Percentiles rank a stretch among this genome's conserved stretches.
Conservation (phyloP, 2,329 filamentous ascomycete species). For the Phialophora chinensis region DNA sequence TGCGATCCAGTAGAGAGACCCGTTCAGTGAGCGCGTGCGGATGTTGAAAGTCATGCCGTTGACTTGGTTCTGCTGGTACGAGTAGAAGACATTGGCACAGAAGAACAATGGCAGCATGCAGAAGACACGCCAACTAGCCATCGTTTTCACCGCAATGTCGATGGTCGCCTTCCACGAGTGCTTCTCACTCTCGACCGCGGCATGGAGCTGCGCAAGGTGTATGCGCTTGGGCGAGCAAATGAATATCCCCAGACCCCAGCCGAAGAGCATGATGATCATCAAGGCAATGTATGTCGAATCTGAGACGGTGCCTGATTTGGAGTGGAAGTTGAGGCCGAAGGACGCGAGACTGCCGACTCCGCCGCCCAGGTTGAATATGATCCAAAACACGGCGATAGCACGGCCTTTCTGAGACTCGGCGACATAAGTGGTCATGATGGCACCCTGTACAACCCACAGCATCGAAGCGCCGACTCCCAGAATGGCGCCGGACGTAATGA, state of each 20-base stretch:
- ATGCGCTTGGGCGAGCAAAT: slow-evolving; percentile 57
- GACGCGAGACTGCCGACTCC: slow-evolving; percentile 72
- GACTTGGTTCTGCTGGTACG: slow-evolving; percentile 68
- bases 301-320: slow-evolving; percentile 53
- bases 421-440: slow-evolving; percentile 74
- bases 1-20: slow-evolving; percentile 62
- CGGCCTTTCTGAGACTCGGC: slow-evolving; percentile 81
- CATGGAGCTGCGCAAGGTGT: slow-evolving; percentile 47
- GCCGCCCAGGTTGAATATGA: slow-evolving; percentile 90
- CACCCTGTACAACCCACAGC: slow-evolving; percentile 52
- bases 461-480: slow-evolving; percentile 57
- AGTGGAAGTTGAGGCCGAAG: slow-evolving; percentile 55
- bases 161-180: slow-evolving; percentile 46
- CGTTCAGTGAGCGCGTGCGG: slow-evolving; percentile 62
- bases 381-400: slow-evolving; percentile 92
- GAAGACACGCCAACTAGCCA: slow-evolving; percentile 60
- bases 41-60: slow-evolving; percentile 63
- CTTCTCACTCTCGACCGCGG: slow-evolving; percentile 49
- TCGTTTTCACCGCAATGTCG: slow-evolving; percentile 44
- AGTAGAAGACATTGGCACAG: slow-evolving; percentile 72
- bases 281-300: slow-evolving; percentile 68
- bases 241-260: slow-evolving; percentile 56
- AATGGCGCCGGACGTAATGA: slow-evolving; percentile 57
- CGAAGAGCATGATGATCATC: slow-evolving; percentile 70
- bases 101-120: slow-evolving; percentile 75